These are phyloP conservation scores for Lentinus brumalis DNA, from an alignment of 768 basidiomycete genomes.

Conservation along the genomic window DNA sequence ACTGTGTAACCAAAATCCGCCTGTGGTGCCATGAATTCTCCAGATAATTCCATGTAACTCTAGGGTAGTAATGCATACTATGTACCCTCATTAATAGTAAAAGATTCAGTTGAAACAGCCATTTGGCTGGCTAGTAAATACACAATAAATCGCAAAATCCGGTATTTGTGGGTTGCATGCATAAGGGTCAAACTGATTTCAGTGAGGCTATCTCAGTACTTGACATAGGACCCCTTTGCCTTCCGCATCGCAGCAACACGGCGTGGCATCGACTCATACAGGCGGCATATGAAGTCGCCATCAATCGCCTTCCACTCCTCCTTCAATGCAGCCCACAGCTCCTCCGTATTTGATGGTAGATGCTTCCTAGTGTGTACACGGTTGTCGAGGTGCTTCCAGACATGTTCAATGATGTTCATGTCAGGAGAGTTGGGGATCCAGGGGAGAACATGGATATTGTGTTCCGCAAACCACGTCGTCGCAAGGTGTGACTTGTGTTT, in stretches of 20 bases:
- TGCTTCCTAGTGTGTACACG: not conserved
- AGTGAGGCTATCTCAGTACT: not conserved
- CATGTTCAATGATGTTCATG: conserved; percentile 12
- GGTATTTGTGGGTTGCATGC: too few relatives aligned
- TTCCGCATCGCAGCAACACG: not conserved
- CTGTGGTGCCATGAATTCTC: too few relatives aligned
- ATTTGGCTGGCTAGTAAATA: too few relatives aligned
- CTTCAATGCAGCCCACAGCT: not conserved
- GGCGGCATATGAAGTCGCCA: not conserved
- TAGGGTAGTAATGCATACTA: too few relatives aligned
- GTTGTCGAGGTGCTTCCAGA: not conserved
- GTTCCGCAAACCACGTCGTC: not conserved
- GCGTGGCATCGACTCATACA: not conserved
- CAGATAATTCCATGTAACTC: too few relatives aligned
- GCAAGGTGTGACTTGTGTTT: not conserved
- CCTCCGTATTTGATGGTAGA: not conserved
- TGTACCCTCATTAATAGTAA: too few relatives aligned
- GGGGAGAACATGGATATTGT: not conserved
- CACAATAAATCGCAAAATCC: too few relatives aligned
- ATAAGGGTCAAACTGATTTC: too few relatives aligned
- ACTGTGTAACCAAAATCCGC: too few relatives aligned
- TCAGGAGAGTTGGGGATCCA: conserved; percentile 1
- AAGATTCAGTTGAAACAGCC: too few relatives aligned
- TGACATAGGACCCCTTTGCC: not conserved
- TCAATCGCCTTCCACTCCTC: not conserved